Evolutionary conservation across 1,139 yeast species (phyloP).

Genomic region (Chernovozyma sophiae-reginae): DNA sequence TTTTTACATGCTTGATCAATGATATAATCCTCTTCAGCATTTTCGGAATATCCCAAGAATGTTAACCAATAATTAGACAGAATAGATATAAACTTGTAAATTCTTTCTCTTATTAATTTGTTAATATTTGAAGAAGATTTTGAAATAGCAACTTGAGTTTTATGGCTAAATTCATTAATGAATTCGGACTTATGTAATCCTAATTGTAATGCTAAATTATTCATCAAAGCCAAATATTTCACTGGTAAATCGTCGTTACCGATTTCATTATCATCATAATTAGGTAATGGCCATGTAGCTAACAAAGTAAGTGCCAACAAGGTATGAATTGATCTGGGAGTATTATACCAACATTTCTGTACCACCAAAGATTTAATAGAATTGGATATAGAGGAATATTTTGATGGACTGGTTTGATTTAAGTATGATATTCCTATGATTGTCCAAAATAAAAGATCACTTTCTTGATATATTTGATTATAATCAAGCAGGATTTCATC

Average conservation of each 20-base stretch:
- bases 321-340: conserved; percentile 43
- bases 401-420: conserved; percentile 14
- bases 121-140: conserved; percentile 31
- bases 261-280: conserved; percentile 19
- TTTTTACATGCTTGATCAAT: conserved; percentile 25
- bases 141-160: conserved; percentile 30
- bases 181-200: conserved; percentile 44
- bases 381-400: conserved; percentile 24
- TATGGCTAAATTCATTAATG: conserved; percentile 42
- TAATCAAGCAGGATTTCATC: conserved; percentile 29
- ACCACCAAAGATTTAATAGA: conserved; percentile 41
- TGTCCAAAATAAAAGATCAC: conserved; percentile 41
- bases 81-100: conserved; percentile 42
- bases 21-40: conserved; percentile 26
- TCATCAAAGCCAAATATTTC: conserved; percentile 40
- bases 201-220: conserved; percentile 38
- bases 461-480: conserved; percentile 23
- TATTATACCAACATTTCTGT: conserved; percentile 41
- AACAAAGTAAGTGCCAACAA: conserved; percentile 37
- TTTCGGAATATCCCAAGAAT: conserved; percentile 35
- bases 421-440: conserved; percentile 34
- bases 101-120: conserved; percentile 34
- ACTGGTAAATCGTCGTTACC: conserved; percentile 34
- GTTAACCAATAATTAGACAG: conserved; percentile 46
- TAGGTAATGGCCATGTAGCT: conserved; percentile 48